Conservation (phyloP, 257 asterid genomes). For the Lycium ferocissimum region DNA sequence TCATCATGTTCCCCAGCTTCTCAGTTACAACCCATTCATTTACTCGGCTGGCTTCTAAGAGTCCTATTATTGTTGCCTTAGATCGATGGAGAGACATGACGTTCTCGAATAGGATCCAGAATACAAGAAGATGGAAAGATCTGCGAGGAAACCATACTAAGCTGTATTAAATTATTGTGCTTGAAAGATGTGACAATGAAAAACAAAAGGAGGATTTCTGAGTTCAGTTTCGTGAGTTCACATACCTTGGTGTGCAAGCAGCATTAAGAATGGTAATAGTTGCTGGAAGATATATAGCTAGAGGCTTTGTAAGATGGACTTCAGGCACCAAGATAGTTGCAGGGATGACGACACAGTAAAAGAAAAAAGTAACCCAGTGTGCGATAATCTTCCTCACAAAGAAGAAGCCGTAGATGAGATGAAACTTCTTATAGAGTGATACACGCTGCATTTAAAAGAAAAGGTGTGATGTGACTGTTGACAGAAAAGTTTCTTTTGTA, state of each 20-base stretch:
- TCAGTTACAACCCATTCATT: constrained; percentile 95
- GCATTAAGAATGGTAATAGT: constrained; percentile 81
- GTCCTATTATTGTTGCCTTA: constrained; percentile 88
- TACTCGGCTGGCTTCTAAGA: constrained; percentile 75
- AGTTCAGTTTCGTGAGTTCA: constrained; percentile 15
- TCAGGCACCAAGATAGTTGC: constrained; percentile 86
- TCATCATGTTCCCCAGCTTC: constrained; percentile 76
- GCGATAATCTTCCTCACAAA: constrained; percentile 93
- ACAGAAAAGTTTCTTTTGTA: neutral
- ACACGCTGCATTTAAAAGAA: constrained; percentile 66
- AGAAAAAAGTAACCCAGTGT: constrained; percentile 91
- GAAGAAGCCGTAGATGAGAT: constrained; percentile 78
- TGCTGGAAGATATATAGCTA: constrained; percentile 93
- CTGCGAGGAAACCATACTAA: constrained; percentile 48
- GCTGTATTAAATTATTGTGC: neutral
- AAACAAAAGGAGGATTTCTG: neutral
- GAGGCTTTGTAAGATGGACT: constrained; percentile 70
- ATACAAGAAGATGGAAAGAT: constrained; percentile 74
- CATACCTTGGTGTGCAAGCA: constrained; percentile 74
- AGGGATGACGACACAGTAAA: constrained; percentile 85
- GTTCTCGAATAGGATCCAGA: constrained; percentile 85
- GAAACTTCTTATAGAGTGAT: constrained; percentile 71
- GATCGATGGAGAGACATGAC: constrained; percentile 93
- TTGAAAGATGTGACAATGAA: neutral
- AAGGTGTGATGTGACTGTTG: constrained; percentile 29